Evolutionary conservation across 148 eudicot species (phyloP), one percentile per base, ranked within the genome.

Genomic region (Diospyros kaki): DNA sequence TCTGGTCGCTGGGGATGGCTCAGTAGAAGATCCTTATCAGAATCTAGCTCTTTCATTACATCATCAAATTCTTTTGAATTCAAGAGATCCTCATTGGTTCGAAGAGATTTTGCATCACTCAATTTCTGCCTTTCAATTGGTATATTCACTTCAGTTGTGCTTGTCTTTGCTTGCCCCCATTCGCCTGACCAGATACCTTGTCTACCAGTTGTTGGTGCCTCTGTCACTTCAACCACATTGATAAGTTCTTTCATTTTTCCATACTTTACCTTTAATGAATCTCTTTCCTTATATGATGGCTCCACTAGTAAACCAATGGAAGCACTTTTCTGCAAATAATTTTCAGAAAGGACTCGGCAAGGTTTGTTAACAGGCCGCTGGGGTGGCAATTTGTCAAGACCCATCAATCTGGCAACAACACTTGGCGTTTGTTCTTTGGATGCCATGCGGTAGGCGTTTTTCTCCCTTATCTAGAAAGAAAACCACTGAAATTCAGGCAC

Each of bases 401-500:
- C 84, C 97, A 92, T 90, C 67, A 90, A 77, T 51, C 73, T 79
- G 41, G 86, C 91, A 69, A 92, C 86, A 55, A 92, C 90, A 79
- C 95, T 90, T 42, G 82, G 69, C 6, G 76, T 42, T 11, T 61
- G 60, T 73, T 76, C 80, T 54, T 83, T 83, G 68, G 67, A 70
- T 73, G 75, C 81, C 91, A 87, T 82, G 70, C 58, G 65, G 68
- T 61, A 28, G 43, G 7, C 68, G 58, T 44, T 61, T 65, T 59
- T 64, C 66, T 58, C 55, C 53, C 66, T 44, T 50, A 69, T 28
- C 54, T 59, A 15, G 3, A 48, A 58, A 58, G 64, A 2, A 58
- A 50, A 60, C 48, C 41, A 64, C 15, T 18, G 12, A 39, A 53
- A 60, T 45, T 15, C 17, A 62, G 63, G 74, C 60, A 58, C 72